phyloP scores from a whole-genome alignment of 768 basidiomycete genomes.

The Mycena vulgaris region DNA sequence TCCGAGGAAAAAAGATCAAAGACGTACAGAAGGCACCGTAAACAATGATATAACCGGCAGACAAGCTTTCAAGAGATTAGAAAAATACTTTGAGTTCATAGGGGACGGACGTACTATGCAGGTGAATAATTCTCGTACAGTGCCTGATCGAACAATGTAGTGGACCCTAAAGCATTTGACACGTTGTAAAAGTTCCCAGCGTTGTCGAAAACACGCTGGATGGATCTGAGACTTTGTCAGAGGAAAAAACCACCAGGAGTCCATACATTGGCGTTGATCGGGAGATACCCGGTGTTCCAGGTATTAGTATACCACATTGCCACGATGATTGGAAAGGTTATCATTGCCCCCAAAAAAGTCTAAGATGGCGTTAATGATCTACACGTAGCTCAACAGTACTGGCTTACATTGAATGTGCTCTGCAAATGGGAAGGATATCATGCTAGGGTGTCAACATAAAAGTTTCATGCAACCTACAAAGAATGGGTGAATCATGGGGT shows the following conservation, averaged over 20 bases:
- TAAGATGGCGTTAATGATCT: too few species aligned
- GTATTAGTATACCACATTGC: constrained; percentile 47
- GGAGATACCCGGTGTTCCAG: constrained; percentile 56
- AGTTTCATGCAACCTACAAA: constrained; percentile 30
- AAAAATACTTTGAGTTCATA: neutral
- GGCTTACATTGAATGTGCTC: constrained; percentile 37
- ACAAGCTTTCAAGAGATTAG: neutral
- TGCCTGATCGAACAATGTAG: constrained; percentile 49
- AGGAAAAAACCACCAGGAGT: too few species aligned
- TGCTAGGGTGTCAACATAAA: too few species aligned
- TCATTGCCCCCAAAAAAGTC: constrained; percentile 24
- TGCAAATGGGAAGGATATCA: neutral
- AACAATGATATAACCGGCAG: constrained; percentile 48
- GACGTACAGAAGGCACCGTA: constrained; percentile 42
- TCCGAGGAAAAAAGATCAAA: too few species aligned
- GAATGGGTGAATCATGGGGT: constrained; percentile 51
- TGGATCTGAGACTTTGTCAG: too few species aligned
- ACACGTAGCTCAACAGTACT: too few species aligned
- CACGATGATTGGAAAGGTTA: constrained; percentile 27
- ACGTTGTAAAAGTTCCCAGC: constrained; percentile 59
- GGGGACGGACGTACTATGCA: neutral
- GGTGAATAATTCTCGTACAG: constrained; percentile 53
- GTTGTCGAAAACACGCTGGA: constrained; percentile 56
- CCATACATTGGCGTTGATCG: constrained; percentile 55
- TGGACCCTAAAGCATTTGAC: constrained; percentile 51